Evolutionary conservation across 1,284 basidiomycete species (phyloP).

Genomic region (Cutaneotrichosporon mucoides): DNA sequence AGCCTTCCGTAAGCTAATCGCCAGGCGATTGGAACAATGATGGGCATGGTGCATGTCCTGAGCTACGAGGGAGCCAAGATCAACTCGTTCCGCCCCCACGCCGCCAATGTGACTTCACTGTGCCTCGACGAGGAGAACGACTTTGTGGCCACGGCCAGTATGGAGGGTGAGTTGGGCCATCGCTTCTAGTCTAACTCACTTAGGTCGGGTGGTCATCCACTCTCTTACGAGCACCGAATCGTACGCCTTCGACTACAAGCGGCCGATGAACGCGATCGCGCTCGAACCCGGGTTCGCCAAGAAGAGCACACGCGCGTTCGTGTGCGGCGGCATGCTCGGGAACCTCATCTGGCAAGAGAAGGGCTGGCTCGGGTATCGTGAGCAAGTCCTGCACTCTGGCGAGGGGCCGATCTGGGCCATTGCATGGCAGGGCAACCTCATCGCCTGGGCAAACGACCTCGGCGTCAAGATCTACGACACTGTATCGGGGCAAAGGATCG

Average conservation of each 20-base stretch:
- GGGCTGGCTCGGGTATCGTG: conserved; percentile 93
- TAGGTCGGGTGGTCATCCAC: conserved; percentile 81
- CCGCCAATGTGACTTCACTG: conserved; percentile 84
- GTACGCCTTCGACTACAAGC: conserved; percentile 85
- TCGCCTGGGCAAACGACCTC: conserved; percentile 94
- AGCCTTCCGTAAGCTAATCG: neutral
- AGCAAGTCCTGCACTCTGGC: conserved; percentile 75
- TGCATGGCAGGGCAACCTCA: conserved; percentile 77
- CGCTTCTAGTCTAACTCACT: conserved; percentile 21
- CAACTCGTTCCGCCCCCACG: conserved; percentile 87
- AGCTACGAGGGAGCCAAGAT: conserved; percentile 74
- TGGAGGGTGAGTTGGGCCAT: conserved; percentile 68
- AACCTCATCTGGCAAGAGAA: conserved; percentile 83
- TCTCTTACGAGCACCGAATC: conserved; percentile 76
- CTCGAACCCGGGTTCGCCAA: conserved; percentile 89
- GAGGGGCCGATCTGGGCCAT: conserved; percentile 95
- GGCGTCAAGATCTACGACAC: conserved; percentile 95
- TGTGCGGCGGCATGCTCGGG: conserved; percentile 91
- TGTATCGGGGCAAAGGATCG: conserved; percentile 70
- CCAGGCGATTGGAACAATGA: conserved; percentile 84
- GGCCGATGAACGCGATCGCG: conserved; percentile 84
- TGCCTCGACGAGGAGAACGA: conserved; percentile 79
- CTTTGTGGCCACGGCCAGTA: conserved; percentile 86
- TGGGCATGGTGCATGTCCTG: conserved; percentile 83
- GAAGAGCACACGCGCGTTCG: conserved; percentile 73